Conservation (phyloP, 1,139 yeast species). For the Kodamaea sp. region DNA sequence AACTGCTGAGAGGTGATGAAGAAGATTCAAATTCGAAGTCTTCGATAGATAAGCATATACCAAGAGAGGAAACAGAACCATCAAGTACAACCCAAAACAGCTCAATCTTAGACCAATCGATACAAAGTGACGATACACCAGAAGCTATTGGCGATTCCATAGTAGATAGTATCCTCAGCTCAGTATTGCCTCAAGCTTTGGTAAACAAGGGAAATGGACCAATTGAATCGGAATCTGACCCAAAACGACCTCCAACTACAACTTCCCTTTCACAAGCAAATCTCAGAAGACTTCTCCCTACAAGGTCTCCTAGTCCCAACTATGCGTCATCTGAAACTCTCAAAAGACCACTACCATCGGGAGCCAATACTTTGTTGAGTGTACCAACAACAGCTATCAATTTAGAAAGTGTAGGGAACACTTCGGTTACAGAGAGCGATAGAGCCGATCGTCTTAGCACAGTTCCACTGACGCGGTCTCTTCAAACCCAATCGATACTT, state of each 20-base stretch:
- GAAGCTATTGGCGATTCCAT: too few species aligned
- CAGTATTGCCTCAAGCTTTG: too few species aligned
- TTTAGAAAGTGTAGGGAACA: slow-evolving; percentile 17
- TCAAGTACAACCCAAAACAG: too few species aligned
- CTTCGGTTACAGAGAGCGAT: slow-evolving; percentile 3
- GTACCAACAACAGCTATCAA: slow-evolving; percentile 24
- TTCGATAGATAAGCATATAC: too few species aligned
- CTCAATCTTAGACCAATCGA: too few species aligned
- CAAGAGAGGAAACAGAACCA: too few species aligned
- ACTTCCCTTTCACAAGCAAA: not conserved
- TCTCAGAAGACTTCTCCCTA: slow-evolving; percentile 1
- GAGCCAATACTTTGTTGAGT: slow-evolving; percentile 4
- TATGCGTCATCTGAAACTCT: not conserved
- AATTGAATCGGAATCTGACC: too few species aligned
- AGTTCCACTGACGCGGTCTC: slow-evolving; percentile 4
- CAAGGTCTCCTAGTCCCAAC: not conserved
- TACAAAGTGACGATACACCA: too few species aligned
- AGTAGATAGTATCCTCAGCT: too few species aligned
- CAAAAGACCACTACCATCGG: not conserved
- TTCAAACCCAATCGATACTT: not conserved
- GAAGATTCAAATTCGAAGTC: too few species aligned
- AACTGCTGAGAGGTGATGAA: too few species aligned
- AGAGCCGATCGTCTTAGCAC: not conserved
- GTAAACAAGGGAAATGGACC: too few species aligned
- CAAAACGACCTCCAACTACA: not conserved